phyloP scores from a whole-genome alignment of 805 yeast species.

The Candida morakotiae region DNA sequence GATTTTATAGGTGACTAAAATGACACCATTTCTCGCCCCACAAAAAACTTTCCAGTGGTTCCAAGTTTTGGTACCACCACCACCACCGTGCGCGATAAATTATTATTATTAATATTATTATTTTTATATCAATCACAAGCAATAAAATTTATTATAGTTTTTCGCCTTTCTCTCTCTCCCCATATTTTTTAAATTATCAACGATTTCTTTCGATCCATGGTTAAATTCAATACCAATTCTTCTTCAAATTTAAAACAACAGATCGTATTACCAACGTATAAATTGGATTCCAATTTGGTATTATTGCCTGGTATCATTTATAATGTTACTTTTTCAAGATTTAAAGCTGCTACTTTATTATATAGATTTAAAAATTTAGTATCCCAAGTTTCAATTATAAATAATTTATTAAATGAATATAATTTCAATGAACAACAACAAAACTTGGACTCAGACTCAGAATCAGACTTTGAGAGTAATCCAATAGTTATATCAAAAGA shows the following conservation, averaged over 20 bases:
- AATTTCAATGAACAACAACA: conserved; percentile 21
- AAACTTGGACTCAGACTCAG: no score
- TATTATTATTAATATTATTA: no score
- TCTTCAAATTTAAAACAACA: conserved; percentile 12
- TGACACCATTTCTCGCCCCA: no score
- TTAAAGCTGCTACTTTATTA: conserved; percentile 45
- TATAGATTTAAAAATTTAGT: conserved; percentile 34
- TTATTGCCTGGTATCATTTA: conserved; percentile 62
- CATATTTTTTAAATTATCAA: background rate
- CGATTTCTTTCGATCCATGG: no score
- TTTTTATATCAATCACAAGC: no score
- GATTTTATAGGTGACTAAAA: conserved; percentile 41
- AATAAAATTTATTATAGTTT: background rate
- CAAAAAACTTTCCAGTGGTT: no score
- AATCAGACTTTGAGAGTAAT: conserved; percentile 3
- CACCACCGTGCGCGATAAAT: no score
- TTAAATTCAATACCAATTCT: background rate
- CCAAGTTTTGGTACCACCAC: no score
- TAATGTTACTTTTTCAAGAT: conserved; percentile 48
- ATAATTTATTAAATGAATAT: conserved; percentile 31
- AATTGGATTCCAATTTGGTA: conserved; percentile 41
- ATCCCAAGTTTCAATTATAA: conserved; percentile 22
- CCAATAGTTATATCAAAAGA: conserved; percentile 24
- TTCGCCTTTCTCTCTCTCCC: background rate
- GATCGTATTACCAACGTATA: conserved; percentile 36